Percentiles rank a stretch among this genome's conserved stretches.
These are phyloP conservation scores for Sphaerobolus stellatus DNA, from an alignment of 1,284 basidiomycete species.

Conservation along the genomic window DNA sequence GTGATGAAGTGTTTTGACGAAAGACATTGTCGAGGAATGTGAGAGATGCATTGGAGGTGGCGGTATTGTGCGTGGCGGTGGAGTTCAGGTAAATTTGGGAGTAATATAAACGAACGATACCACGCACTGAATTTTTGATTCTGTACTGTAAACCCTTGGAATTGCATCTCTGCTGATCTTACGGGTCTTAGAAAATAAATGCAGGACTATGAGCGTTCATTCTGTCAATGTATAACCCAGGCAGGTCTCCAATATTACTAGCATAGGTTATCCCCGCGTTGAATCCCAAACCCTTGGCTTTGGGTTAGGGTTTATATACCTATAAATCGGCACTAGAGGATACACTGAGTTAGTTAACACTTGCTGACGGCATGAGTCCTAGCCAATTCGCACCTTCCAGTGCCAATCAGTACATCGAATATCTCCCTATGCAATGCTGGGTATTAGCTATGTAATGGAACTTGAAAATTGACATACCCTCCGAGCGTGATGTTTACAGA, in stretches of 20 bases:
- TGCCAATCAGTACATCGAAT: slow-evolving; percentile 59
- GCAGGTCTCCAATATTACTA: slow-evolving; percentile 64
- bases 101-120: background rate
- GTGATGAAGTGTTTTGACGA: slow-evolving; percentile 51
- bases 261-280: slow-evolving; percentile 60
- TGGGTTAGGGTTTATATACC: slow-evolving; percentile 49
- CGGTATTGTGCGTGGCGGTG: too few relatives aligned
- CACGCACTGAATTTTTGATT: slow-evolving; percentile 61
- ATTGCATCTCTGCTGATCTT: slow-evolving; percentile 49
- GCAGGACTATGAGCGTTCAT: slow-evolving; percentile 21
- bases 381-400: slow-evolving; percentile 57
- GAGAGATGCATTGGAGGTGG: slow-evolving; percentile 48
- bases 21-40: slow-evolving; percentile 65
- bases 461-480: background rate
- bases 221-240: too few relatives aligned
- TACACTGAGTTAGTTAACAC: slow-evolving; percentile 15
- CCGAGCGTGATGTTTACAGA: slow-evolving; percentile 2
- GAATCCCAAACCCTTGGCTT: slow-evolving; percentile 54
- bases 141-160: slow-evolving; percentile 51
- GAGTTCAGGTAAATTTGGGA: slow-evolving; percentile 50
- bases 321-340: slow-evolving; percentile 54
- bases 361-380: background rate
- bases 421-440: slow-evolving; percentile 49
- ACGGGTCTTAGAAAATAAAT: slow-evolving; percentile 48
- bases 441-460: slow-evolving; percentile 22